These are phyloP conservation scores for Cryphonectria parasitica DNA, from an alignment of 2,329 filamentous ascomycete species.

Conservation along the genomic window DNA sequence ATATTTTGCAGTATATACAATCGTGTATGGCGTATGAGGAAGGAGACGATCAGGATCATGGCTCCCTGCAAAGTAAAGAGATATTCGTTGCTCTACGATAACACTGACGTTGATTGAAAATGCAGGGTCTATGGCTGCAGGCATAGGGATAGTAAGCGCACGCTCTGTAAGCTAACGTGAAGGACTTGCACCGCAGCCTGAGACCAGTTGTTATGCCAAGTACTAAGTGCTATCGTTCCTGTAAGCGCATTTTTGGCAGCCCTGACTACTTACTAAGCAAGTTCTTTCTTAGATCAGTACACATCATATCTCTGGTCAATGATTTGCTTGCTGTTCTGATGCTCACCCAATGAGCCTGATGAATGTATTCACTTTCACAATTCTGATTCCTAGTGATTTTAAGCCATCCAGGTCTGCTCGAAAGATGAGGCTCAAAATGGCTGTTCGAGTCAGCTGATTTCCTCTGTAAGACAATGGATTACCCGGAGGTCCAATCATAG, in stretches of 20 bases:
- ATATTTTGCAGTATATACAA: neutral
- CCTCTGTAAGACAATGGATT: neutral
- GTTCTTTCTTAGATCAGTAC: too few species aligned
- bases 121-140: constrained; percentile 3
- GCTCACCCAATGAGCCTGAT: neutral
- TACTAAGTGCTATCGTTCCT: neutral
- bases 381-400: neutral
- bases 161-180: neutral
- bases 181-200: neutral
- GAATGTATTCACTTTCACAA: neutral
- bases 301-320: neutral
- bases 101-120: neutral
- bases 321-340: neutral
- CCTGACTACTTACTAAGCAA: neutral
- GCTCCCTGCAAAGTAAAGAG: neutral
- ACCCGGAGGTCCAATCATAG: constrained; percentile 5
- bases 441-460: neutral
- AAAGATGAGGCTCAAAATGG: constrained; percentile 7
- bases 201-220: neutral
- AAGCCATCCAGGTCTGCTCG: neutral
- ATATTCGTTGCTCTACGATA: neutral
- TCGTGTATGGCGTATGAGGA: neutral
- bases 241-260: neutral
- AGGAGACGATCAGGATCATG: neutral
- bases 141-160: neutral